Base-by-base conservation (phyloP, 495 filamentous ascomycete genomes). In the Poronia punctata region DNA sequence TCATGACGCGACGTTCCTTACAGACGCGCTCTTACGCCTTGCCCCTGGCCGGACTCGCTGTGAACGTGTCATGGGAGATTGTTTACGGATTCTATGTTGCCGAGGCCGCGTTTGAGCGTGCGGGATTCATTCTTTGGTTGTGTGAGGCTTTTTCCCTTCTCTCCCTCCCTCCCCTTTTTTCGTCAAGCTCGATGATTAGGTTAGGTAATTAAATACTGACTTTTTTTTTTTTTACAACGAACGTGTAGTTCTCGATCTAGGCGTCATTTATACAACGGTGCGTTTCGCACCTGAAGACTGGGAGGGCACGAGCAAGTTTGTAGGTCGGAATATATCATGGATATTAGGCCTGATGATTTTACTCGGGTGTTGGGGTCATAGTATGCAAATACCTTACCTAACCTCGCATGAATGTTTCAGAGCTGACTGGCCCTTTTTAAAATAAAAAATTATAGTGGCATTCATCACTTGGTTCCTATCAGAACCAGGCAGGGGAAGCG, bases 61-160 rank as follows among this genome's bases (percentile, higher is more conserved):
- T 60, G 45, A 70, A 71, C 42, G 47, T 73, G 11, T 57, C 54
- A 11, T 71, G 69, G 67, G 67, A 71, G 52, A 39, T 64, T 5
- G 49, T 71, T 26, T 62, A 60, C 46, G 49, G 47, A 9, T 44
- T 68, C 34, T 67, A 53, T 50, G 57, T 73, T 20, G 50, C 55
- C 49, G 62, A 70, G 40, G 34, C 50, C 22, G 20, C 35, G 0
- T 48, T 66, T 11, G 68, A 73, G 45, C 42, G 45, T n/a, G 7
- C 53, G 29, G 65, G 64, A 8, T 70, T 69, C 49, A 28, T 36
- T 14, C 35, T 62, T 31, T 71, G 66, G 66, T 54, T 69, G 16
- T 38, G 70, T 7, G 27, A 14, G n/a, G n/a, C n/a, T n/a, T n/a
- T n/a, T n/a, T n/a, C n/a, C n/a, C n/a, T n/a, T n/a, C n/a, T n/a